These are phyloP conservation scores for Trametes sp. DNA, from an alignment of 1,284 basidiomycete genomes.

Conservation along the genomic window DNA sequence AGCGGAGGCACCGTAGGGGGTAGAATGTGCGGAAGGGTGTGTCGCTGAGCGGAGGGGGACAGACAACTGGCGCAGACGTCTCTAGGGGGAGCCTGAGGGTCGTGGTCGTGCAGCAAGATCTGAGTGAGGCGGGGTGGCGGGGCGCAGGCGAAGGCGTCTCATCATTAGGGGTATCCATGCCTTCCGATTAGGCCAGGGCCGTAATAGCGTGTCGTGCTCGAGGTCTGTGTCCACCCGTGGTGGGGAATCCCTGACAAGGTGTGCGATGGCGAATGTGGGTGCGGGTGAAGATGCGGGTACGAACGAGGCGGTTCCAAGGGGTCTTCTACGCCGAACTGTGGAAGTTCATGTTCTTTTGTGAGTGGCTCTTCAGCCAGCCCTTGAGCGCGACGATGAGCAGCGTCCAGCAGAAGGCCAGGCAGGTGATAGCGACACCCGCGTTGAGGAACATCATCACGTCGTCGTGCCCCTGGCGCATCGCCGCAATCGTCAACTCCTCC, in stretches of 20 bases:
- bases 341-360: conserved; percentile 50
- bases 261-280: too few relatives aligned
- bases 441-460: conserved; percentile 92
- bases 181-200: conserved; percentile 11
- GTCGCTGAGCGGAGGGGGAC: too few relatives aligned
- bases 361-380: conserved; percentile 74
- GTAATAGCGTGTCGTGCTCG: background rate
- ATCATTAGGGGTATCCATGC: conserved; percentile 23
- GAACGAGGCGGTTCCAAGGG: background rate
- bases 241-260: background rate
- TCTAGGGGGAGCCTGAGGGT: too few relatives aligned
- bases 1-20: too few relatives aligned
- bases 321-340: conserved; percentile 49
- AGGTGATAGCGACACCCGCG: conserved; percentile 82
- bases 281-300: background rate
- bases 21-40: too few relatives aligned
- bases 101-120: background rate
- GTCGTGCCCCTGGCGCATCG: conserved; percentile 91
- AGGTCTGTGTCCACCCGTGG: background rate
- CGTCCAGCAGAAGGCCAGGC: conserved; percentile 84
- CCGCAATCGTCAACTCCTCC: conserved; percentile 90
- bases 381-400: conserved; percentile 78
- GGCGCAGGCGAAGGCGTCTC: conserved; percentile 14
- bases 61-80: too few relatives aligned
- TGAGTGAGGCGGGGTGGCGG: background rate